Percentiles rank a stretch among this genome's conserved stretches.
Evolutionary conservation across 2,329 filamentous ascomycete species (phyloP).

Genomic region (Plectosphaerella cucumerina): DNA sequence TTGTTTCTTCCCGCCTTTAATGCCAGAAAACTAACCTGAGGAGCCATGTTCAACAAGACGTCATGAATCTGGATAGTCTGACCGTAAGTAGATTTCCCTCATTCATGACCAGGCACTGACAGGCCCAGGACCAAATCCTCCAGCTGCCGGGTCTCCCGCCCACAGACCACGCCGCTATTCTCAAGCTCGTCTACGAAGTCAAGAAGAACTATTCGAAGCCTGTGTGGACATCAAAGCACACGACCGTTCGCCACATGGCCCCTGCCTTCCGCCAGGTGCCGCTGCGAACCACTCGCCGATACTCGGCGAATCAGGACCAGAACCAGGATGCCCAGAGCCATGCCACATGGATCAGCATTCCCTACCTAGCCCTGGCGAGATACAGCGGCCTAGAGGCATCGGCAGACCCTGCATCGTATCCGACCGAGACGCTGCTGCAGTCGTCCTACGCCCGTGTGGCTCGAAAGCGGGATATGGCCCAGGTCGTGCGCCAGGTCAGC

Average conservation of each 20-base stretch:
- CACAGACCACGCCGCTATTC: constrained; percentile 26
- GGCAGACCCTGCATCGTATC: constrained; percentile 29
- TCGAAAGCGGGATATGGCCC: constrained; percentile 38
- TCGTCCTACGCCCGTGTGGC: constrained; percentile 33
- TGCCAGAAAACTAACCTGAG: constrained; percentile 10
- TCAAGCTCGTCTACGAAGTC: constrained; percentile 31
- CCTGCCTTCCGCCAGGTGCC: constrained; percentile 32
- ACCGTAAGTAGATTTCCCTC: constrained; percentile 22
- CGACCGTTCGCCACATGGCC: constrained; percentile 36
- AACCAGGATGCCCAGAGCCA: constrained; percentile 12
- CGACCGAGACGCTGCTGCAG: constrained; percentile 38
- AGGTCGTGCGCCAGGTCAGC: constrained; percentile 37
- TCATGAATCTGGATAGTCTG: constrained; percentile 38
- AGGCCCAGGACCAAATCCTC: neutral
- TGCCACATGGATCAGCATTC: constrained; percentile 39
- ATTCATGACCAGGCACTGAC: neutral
- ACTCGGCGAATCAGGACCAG: constrained; percentile 1
- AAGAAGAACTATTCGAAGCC: constrained; percentile 31
- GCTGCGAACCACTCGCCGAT: constrained; percentile 16
- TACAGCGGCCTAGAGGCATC: constrained; percentile 33
- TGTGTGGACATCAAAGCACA: constrained; percentile 30
- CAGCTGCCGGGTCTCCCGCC: constrained; percentile 24
- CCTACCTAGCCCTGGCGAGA: constrained; percentile 41
- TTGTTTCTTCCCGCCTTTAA: neutral
- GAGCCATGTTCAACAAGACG: constrained; percentile 32